These are phyloP conservation scores for Asterella californica DNA, from an alignment of 225 moss, liverwort and hornwort species.

Conservation along the genomic window DNA sequence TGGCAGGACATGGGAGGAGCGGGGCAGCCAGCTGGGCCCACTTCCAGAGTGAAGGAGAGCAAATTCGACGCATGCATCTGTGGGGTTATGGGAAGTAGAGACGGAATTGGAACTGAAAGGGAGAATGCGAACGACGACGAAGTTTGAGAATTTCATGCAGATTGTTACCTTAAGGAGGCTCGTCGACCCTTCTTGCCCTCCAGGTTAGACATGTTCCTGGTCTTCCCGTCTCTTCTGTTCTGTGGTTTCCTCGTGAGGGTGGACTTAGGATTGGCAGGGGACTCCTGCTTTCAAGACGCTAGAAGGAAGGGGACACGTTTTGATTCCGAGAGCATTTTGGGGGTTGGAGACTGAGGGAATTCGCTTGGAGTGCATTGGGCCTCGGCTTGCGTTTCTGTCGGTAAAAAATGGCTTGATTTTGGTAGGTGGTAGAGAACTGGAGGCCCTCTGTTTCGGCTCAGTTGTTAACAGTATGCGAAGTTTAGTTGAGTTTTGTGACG, in stretches of 20 bases:
- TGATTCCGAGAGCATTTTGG: background rate
- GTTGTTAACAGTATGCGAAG: background rate
- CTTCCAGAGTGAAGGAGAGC: no score
- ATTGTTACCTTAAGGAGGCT: background rate
- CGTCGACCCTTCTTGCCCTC: background rate
- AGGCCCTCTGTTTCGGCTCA: background rate
- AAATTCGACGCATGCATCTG: no score
- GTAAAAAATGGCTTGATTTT: background rate
- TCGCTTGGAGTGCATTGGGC: background rate
- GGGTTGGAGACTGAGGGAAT: background rate
- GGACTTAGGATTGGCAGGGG: background rate
- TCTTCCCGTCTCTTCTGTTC: background rate
- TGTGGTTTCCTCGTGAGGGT: no score
- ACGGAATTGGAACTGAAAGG: no score
- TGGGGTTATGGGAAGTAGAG: no score
- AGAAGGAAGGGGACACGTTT: background rate
- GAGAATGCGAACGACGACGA: no score
- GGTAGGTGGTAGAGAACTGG: background rate
- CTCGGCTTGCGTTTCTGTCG: background rate
- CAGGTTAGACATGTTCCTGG: background rate
- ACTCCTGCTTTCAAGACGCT: background rate
- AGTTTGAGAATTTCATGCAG: no score
- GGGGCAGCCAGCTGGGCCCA: no score
- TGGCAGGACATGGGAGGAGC: no score
- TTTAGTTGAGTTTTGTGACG: background rate